Base-by-base conservation (phyloP, 1,284 basidiomycete species). In the Cerrena zonata region DNA sequence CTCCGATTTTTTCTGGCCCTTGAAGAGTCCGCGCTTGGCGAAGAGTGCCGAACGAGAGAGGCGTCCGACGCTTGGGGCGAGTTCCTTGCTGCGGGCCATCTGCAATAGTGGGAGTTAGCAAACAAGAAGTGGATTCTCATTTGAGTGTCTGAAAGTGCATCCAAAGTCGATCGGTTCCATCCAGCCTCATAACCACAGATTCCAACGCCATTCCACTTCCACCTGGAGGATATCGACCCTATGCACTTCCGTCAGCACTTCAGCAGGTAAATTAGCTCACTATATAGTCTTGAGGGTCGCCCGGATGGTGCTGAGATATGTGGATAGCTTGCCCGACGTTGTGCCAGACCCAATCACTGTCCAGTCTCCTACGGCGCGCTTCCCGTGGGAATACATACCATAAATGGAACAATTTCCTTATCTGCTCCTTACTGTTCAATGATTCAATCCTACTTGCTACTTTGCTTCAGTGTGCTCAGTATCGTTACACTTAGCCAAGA, bases 41-140 rank as follows among this genome's bases (percentile, higher is more conserved):
- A 77, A 84, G 61, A 91, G 83, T 70, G 86, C 82, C 51, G 89
- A 90, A 65, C 85, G 82, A 57, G 89, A 91, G 68, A 88, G 77
- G 67, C 91, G 89, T 61, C 91, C 89, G 71, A 95, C 77, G 72
- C 88, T 79, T 62, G 88, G 83, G 68, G 82, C 84, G 73, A 94
- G 75, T 77, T 88, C 82, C 77, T 88, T 87, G 74, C 82, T 91
- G 78, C 93, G 90, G 74, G 91, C 91, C 93, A 96, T 95, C 86
- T 89, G 65, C 54, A 49, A 61, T 45, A 58, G 48, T 47, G 54
- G 46, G 49, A 60, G 4, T 62, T 55, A 45, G 54, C 52, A 48
- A 43, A 53, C 34, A 49, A 43, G 38, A 46, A 34, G 24, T 19
- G 40, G 37, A 52, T 36, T 52, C 51, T 53, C 53, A 61, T 54